A percentile compares a stretch with the other conserved stretches of the same genome.
phyloP scores from a whole-genome alignment of 2,329 filamentous ascomycete species.

The Ascochyta viciae-villosae region DNA sequence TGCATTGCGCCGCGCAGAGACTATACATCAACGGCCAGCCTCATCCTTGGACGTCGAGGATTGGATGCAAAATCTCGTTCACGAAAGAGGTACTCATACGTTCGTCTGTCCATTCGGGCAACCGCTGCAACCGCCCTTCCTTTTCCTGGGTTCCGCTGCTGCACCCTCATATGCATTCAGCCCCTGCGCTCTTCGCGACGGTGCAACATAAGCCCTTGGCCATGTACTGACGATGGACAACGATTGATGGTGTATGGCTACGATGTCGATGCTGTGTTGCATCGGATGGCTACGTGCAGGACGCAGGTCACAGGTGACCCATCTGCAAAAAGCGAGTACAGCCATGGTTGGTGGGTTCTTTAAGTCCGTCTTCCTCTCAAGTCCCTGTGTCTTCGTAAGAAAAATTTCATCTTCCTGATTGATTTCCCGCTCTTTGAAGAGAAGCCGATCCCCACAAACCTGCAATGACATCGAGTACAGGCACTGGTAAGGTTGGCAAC shows the following conservation, averaged over 20 bases:
- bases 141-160: not conserved
- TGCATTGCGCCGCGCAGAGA: too few relatives aligned
- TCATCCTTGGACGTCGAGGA: too few relatives aligned
- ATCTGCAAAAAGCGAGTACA: not conserved
- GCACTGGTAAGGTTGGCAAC: not conserved
- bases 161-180: not conserved
- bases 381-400: not conserved
- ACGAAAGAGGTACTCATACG: not conserved
- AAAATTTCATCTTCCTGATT: not conserved
- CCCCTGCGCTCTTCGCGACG: conserved; percentile 1
- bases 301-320: not conserved
- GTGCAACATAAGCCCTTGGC: conserved; percentile 1
- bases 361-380: not conserved
- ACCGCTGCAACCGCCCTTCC: conserved; percentile 2
- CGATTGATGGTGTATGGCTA: not conserved
- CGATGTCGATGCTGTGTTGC: not conserved
- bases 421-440: not conserved
- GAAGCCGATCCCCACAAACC: not conserved
- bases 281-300: conserved; percentile 5
- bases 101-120: not conserved
- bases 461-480: not conserved
- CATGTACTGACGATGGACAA: not conserved
- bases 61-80: not conserved
- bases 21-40: too few relatives aligned
- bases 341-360: not conserved